phyloP scores from a whole-genome alignment of 2,329 filamentous ascomycete genomes.

The Apiospora arundinis region DNA sequence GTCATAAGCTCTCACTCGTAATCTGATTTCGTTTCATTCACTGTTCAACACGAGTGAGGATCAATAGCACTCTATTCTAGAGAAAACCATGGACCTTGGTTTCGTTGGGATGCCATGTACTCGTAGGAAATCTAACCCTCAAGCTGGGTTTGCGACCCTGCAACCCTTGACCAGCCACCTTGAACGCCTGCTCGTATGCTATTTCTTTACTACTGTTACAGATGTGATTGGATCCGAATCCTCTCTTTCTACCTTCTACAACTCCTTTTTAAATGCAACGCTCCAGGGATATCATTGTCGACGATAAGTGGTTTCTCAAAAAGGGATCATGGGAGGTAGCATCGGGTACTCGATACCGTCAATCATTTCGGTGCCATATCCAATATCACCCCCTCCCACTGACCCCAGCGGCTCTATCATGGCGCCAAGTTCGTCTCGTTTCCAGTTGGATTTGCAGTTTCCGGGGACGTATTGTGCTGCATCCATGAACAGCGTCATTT shows the following conservation, averaged over 20 bases:
- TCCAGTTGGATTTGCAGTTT: conserved; percentile 53
- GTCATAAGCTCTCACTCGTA: neutral
- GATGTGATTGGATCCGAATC: neutral
- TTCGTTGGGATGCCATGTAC: neutral
- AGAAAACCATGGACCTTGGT: neutral
- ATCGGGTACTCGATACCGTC: conserved; percentile 49
- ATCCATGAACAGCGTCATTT: conserved; percentile 63
- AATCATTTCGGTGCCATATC: conserved; percentile 48
- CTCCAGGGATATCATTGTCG: neutral
- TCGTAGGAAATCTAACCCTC: neutral
- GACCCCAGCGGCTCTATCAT: conserved; percentile 30
- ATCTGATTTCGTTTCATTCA: no score
- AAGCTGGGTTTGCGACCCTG: neutral
- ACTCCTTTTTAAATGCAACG: neutral
- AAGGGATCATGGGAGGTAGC: conserved; percentile 35
- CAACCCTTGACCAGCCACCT: neutral
- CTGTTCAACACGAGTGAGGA: neutral
- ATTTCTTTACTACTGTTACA: neutral
- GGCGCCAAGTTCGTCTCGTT: conserved; percentile 41
- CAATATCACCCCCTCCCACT: conserved; percentile 33
- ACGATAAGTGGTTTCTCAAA: conserved; percentile 29
- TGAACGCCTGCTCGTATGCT: neutral
- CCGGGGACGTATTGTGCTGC: conserved; percentile 57
- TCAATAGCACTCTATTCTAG: no score
- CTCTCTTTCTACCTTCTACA: neutral